phyloP scores from a whole-genome alignment of 495 filamentous ascomycete genomes.

The Penicillium bovifimosum region DNA sequence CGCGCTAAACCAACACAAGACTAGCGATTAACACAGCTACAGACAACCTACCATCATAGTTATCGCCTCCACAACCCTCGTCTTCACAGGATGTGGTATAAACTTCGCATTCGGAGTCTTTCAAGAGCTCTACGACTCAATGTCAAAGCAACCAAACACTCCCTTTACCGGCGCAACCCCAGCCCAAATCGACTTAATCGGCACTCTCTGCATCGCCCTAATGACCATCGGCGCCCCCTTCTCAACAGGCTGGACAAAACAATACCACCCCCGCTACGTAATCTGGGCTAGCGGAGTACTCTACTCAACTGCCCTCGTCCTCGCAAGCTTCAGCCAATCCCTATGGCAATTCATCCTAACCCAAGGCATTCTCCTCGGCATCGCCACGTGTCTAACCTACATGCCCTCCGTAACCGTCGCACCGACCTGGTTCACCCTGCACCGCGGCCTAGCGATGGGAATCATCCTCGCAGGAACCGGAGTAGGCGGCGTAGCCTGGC shows the following conservation, averaged over 20 bases:
- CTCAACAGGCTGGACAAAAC: constrained; percentile 32
- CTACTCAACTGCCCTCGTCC: constrained; percentile 21
- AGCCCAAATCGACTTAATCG: constrained; percentile 40
- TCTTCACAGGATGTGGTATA: constrained; percentile 39
- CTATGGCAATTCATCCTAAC: constrained; percentile 41
- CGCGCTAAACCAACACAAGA: not conserved
- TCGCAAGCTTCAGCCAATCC: constrained; percentile 32
- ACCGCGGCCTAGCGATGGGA: constrained; percentile 37
- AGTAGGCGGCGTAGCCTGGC: constrained; percentile 32
- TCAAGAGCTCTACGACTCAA: constrained; percentile 40
- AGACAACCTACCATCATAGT: constrained; percentile 25
- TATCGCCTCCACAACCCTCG: constrained; percentile 26
- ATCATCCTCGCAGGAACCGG: constrained; percentile 33
- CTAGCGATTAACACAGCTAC: not conserved
- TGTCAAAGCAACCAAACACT: constrained; percentile 22
- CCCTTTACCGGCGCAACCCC: constrained; percentile 38
- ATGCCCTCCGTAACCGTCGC: constrained; percentile 35
- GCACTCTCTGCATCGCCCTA: constrained; percentile 37
- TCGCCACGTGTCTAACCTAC: constrained; percentile 34
- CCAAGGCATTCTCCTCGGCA: constrained; percentile 34
- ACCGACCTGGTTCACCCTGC: constrained; percentile 30
- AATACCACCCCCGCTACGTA: constrained; percentile 29
- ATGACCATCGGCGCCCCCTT: constrained; percentile 43
- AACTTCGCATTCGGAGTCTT: constrained; percentile 45
- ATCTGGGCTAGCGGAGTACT: constrained; percentile 26